Base-by-base conservation (phyloP, 108 stramenopile genomes). In the Cyclotella atomus region DNA sequence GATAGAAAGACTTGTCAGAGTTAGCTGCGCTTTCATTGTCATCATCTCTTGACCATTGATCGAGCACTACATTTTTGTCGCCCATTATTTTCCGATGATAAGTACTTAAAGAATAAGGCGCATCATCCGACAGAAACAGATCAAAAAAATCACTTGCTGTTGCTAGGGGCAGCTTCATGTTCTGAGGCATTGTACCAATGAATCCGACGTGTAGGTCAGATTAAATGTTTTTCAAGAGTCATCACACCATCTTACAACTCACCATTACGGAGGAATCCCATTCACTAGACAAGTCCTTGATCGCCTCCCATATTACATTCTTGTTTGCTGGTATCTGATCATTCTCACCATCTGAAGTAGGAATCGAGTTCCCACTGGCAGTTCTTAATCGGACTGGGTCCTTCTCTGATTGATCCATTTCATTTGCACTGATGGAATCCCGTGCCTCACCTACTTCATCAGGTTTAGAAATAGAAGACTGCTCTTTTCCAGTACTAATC, bases 1-100 rank as follows among this genome's bases (percentile, higher is more conserved):
- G 63, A 15, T 47, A 66, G 44, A 71, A 52, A 20, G 68, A 64
- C 5, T 64, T 38, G 28, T 34, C 63, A 32, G 53, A 29, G 34
- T 54, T 71, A 16, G 10, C 29, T 30, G 29, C 32, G 30, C 27
- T 47, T 30, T 71, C 77, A 28, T 25, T 59, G 52, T 65, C 21
- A 23, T 45, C 43, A 43, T 79, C 65, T 49, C 34, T 67, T 59
- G 23, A 19, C 77, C 77, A 79, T 3, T 33, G 19, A 16, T 24
- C 43, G 14, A 79, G 34, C 5, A 28, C 8, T 10, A 93, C 68
- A 38, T 90, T 75, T 28, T 50, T 66, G 72, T 93, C 89, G 15
- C 65, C 62, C 65, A 90, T 81, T 34, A 74, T 41, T 53, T 84
- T 71, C 6, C 65, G 45, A 27, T 69, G 68, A 54, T 71, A 79